phyloP scores from a whole-genome alignment of 2,329 filamentous ascomycete genomes.

The Fusarium udum region DNA sequence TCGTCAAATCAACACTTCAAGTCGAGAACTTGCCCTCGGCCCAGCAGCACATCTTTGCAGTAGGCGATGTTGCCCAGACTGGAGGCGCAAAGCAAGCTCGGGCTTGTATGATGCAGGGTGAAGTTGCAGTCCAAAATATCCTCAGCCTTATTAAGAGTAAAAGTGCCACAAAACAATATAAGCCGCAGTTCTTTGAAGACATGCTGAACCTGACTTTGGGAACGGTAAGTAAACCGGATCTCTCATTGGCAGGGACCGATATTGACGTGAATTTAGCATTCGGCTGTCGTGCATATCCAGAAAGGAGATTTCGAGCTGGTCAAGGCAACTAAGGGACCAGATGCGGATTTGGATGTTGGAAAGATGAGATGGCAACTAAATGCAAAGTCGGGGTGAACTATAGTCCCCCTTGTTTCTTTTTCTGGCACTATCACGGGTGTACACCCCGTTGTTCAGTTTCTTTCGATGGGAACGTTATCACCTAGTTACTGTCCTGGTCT shows the following conservation, averaged over 20 bases:
- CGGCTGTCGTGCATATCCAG: not conserved
- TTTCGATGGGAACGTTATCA: not conserved
- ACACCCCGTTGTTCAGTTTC: fast-evolving
- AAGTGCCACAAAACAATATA: not conserved
- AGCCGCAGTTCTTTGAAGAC: conserved; percentile 11
- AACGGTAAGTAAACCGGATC: not conserved
- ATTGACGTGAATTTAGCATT: not conserved
- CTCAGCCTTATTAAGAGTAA: not conserved
- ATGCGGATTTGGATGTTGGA: conserved; percentile 3
- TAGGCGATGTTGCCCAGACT: conserved; percentile 16
- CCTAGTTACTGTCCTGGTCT: no score
- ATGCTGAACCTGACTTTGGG: conserved; percentile 14
- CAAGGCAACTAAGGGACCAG: not conserved
- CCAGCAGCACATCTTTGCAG: not conserved
- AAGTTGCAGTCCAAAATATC: conserved; percentile 9
- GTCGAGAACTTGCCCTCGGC: not conserved
- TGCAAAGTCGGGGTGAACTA: not conserved
- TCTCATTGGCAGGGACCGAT: fast-evolving
- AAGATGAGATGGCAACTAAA: conserved; percentile 9
- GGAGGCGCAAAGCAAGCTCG: conserved; percentile 29
- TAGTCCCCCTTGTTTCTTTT: fast-evolving
- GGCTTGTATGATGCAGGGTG: conserved; percentile 13
- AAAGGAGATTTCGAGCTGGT: conserved; percentile 14
- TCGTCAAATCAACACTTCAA: conserved; percentile 15
- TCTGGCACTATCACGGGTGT: fast-evolving